These are phyloP conservation scores for Phylloboletellus chloephorus DNA, from an alignment of 1,284 basidiomycete species.

Conservation along the genomic window DNA sequence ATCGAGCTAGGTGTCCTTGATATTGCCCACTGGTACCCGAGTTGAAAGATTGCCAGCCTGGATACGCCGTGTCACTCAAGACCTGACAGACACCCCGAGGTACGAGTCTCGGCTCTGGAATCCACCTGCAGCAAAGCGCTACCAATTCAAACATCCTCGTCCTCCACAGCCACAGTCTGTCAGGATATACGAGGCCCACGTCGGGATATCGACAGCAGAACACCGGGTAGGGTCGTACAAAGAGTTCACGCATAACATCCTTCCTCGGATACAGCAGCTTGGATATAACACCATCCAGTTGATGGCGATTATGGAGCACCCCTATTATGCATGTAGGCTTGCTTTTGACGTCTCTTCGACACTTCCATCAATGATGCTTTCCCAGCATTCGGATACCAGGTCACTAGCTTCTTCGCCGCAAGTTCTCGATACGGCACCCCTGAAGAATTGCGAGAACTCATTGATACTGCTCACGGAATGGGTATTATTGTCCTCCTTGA, in stretches of 20 bases:
- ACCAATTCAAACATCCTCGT: constrained; percentile 78
- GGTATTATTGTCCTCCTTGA: constrained; percentile 93
- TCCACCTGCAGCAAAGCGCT: constrained; percentile 65
- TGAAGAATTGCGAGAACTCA: constrained; percentile 91
- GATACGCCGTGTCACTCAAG: constrained; percentile 94
- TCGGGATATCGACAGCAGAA: constrained; percentile 92
- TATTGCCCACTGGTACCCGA: constrained; percentile 66
- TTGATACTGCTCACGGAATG: constrained; percentile 92
- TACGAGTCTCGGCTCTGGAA: constrained; percentile 99
- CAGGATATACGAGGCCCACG: constrained; percentile 96
- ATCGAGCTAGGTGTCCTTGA: constrained; percentile 72
- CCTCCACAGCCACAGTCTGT: constrained; percentile 67
- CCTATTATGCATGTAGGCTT: constrained; percentile 91
- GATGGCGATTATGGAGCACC: constrained; percentile 98
- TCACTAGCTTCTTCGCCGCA: constrained; percentile 97
- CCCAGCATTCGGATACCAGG: constrained; percentile 93
- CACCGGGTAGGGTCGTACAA: constrained; percentile 89
- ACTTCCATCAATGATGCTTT: constrained; percentile 10
- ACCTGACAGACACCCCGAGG: constrained; percentile 81
- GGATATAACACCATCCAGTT: constrained; percentile 98
- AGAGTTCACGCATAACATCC: constrained; percentile 83
- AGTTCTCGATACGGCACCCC: constrained; percentile 93
- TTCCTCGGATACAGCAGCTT: constrained; percentile 85
- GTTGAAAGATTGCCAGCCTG: constrained; percentile 92
- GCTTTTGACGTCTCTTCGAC: constrained; percentile 3